A percentile compares a stretch with the other conserved stretches of the same genome.
Conservation (phyloP, 352 stramenopile species). For the Lagenidium giganteum region DNA sequence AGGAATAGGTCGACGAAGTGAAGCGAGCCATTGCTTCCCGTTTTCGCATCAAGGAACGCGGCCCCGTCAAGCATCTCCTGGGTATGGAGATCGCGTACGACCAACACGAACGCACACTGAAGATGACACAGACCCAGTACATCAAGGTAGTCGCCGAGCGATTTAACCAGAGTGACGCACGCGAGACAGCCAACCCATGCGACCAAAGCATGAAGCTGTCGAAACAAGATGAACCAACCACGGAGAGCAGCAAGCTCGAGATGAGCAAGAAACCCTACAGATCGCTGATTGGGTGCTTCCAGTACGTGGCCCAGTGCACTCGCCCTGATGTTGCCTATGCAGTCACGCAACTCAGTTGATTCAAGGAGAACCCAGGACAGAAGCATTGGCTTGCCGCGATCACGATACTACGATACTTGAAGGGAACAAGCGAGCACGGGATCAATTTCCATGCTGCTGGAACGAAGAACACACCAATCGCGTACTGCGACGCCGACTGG, state of each 20-base stretch:
- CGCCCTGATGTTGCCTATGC: slow-evolving; percentile 3
- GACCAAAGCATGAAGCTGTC: background rate
- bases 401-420: background rate
- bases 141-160: slow-evolving; percentile 1
- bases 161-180: slow-evolving; percentile 1
- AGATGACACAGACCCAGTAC: no score
- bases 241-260: background rate
- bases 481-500: no score
- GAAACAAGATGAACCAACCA: background rate
- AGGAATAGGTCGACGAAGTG: background rate
- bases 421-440: background rate
- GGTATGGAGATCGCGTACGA: slow-evolving; percentile 7
- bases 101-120: background rate
- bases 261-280: slow-evolving; percentile 4
- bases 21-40: background rate
- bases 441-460: no score
- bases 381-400: slow-evolving; percentile 8
- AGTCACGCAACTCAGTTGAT: slow-evolving; percentile 5
- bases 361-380: slow-evolving; percentile 11
- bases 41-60: slow-evolving; percentile 16
- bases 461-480: no score
- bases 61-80: slow-evolving; percentile 11
- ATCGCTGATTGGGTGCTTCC: slow-evolving; percentile 1
- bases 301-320: slow-evolving; percentile 1
- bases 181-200: background rate